Percentiles rank a stretch among this genome's conserved stretches.
phyloP scores from a whole-genome alignment of 2,329 filamentous ascomycete species.

The Fusarium falciforme region DNA sequence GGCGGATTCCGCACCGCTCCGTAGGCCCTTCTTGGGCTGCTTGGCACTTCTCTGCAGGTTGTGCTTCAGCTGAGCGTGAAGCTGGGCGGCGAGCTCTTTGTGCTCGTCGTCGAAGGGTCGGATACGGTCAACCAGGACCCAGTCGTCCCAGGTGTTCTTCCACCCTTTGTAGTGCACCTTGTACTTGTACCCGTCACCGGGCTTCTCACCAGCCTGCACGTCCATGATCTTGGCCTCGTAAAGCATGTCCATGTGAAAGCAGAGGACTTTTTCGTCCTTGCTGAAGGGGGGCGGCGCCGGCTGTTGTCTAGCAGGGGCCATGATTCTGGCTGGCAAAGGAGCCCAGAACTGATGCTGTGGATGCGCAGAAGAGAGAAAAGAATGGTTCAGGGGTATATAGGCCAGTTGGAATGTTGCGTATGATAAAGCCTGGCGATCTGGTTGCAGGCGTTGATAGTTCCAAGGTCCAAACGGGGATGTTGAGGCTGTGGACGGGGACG shows the following conservation, averaged over 20 bases:
- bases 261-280: slow-evolving; percentile 94
- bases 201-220: slow-evolving; percentile 75
- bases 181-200: slow-evolving; percentile 79
- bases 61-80: slow-evolving; percentile 75
- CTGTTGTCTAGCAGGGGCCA: slow-evolving; percentile 58
- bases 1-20: slow-evolving; percentile 60
- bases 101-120: slow-evolving; percentile 96
- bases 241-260: slow-evolving; percentile 96
- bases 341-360: slow-evolving; percentile 29
- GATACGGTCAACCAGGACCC: slow-evolving; percentile 93
- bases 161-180: slow-evolving; percentile 99
- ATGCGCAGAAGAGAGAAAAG: not conserved
- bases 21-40: slow-evolving; percentile 61
- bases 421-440: not conserved
- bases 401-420: not conserved
- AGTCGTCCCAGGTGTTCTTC: slow-evolving; percentile 99
- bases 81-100: slow-evolving; percentile 83
- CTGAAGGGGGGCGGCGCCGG: slow-evolving; percentile 61
- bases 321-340: slow-evolving; percentile 38
- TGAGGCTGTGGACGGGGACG: slow-evolving; percentile 4
- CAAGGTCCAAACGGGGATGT: slow-evolving; percentile 18
- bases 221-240: slow-evolving; percentile 98
- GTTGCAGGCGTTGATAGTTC: slow-evolving; percentile 14
- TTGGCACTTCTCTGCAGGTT: slow-evolving; percentile 66
- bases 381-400: not conserved